Percentiles rank a stretch among this genome's conserved stretches.
Evolutionary conservation across 2,329 filamentous ascomycete species (phyloP).

Genomic region (Exophiala xenobiotica): DNA sequence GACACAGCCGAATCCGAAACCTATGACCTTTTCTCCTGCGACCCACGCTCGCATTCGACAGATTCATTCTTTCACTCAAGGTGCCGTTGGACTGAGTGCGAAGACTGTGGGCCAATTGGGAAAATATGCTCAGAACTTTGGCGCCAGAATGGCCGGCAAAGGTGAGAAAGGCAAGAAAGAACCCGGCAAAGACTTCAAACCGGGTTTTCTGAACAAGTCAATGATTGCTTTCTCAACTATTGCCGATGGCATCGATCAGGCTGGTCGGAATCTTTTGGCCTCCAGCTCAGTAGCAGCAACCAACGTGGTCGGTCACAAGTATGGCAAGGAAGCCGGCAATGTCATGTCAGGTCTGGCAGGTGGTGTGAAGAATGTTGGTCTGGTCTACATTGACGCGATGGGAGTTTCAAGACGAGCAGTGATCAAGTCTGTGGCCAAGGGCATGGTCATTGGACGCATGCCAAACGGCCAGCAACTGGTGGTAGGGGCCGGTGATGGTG

Average conservation of each 20-base stretch:
- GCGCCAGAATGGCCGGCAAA: constrained; percentile 69
- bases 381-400: constrained; percentile 95
- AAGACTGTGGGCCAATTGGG: constrained; percentile 84
- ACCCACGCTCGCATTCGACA: constrained; percentile 84
- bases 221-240: constrained; percentile 96
- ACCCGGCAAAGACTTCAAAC: constrained; percentile 78
- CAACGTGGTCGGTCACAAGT: constrained; percentile 84
- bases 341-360: constrained; percentile 74
- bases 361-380: constrained; percentile 90
- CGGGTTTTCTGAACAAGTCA: constrained; percentile 89
- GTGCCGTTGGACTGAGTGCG: constrained; percentile 74
- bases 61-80: constrained; percentile 80
- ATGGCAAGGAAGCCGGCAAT: constrained; percentile 79
- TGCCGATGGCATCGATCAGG: constrained; percentile 88
- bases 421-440: constrained; percentile 92
- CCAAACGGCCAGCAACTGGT: constrained; percentile 50
- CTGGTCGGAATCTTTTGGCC: constrained; percentile 73
- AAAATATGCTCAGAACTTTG: constrained; percentile 84
- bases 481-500: constrained; percentile 49
- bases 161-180: constrained; percentile 59
- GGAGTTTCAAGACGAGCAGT: constrained; percentile 87
- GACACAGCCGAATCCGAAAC: constrained; percentile 73
- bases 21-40: constrained; percentile 81
- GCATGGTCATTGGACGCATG: constrained; percentile 66
- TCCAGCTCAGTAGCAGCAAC: constrained; percentile 76